Evolutionary conservation across 2,329 filamentous ascomycete genomes (phyloP), one percentile per base, ranked within the genome.

Genomic region (Aspergillus candidus): DNA sequence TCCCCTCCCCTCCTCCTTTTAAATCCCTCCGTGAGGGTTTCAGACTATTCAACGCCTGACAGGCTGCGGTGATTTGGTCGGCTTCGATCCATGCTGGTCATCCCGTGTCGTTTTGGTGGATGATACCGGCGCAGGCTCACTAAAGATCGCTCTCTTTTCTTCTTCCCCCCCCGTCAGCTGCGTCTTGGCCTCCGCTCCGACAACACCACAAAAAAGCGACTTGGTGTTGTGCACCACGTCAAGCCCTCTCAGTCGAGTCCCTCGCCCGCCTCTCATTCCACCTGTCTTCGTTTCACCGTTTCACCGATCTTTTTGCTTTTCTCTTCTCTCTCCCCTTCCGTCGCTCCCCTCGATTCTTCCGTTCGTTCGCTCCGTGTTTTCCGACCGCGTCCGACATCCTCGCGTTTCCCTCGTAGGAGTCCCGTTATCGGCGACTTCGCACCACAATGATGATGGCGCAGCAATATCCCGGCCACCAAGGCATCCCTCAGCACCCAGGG

Each of bases 401-500:
- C 48, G 42, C 48, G 36, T 41, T 51, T 45, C 43, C 46, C 49
- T 40, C 46, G 47, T 48, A 54, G 51, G 53, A 59, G 53, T 59
- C 57, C 51, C 54, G 49, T 60, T 52, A 42, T 59, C 54, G 61
- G 58, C 61, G 62, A 61, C 58, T 62, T 60, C 53, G 54, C 57
- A 47, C 53, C 42, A 56, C 55, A 63, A 76, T 77, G 64, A 74
- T 72, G 68, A 74, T 74, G 70, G 66, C 70, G 61, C 72, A 73
- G 63, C 71, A 72, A 52, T 82, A 76, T 62, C 74, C 77, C 61
- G 73, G 76, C 64, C 75, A 77, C 67, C 75, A 77, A 65, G 73
- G 72, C 66, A 79, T 82, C 66, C 77, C 69, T 48, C 69, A 78
- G 46, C 76, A 77, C 51, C 74, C 75, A 40, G 77, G 77, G 44